These are phyloP conservation scores for Fistulinella cinereoalba DNA, from an alignment of 1,284 basidiomycete species.

Conservation along the genomic window DNA sequence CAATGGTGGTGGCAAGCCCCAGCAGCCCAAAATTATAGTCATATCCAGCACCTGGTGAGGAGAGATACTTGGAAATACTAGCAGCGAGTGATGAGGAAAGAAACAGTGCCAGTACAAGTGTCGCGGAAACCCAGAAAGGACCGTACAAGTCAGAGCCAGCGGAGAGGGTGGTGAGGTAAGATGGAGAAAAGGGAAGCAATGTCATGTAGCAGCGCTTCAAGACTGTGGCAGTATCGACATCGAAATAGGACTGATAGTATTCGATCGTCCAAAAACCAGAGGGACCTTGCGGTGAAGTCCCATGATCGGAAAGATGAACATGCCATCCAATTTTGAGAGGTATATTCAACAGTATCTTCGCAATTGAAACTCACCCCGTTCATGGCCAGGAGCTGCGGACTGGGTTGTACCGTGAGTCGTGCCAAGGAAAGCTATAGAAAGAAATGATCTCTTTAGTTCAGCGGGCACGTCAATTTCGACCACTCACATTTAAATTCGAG, in stretches of 20 bases:
- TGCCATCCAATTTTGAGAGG: constrained; percentile 1
- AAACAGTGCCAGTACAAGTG: constrained; percentile 87
- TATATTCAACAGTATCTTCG: not conserved
- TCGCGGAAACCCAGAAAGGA: constrained; percentile 94
- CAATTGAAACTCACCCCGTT: constrained; percentile 42
- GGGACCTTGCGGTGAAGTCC: constrained; percentile 39
- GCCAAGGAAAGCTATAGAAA: constrained; percentile 50
- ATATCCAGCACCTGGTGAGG: constrained; percentile 52
- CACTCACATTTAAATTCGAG: constrained; percentile 60
- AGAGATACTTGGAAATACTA: constrained; percentile 79
- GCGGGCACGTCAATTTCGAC: constrained; percentile 8
- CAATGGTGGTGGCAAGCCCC: constrained; percentile 75
- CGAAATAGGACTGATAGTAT: constrained; percentile 79
- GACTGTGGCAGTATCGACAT: constrained; percentile 75
- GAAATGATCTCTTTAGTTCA: not conserved
- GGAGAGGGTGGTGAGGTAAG: constrained; percentile 59
- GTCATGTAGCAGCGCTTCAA: constrained; percentile 71
- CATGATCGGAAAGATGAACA: constrained; percentile 47
- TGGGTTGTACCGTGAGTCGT: constrained; percentile 20
- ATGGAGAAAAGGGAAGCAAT: constrained; percentile 57
- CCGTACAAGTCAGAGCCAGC: constrained; percentile 77
- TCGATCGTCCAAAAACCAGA: constrained; percentile 73
- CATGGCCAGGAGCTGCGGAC: constrained; percentile 37
- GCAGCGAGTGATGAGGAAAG: constrained; percentile 87
- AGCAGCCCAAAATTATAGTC: constrained; percentile 85